Base-by-base conservation (phyloP, 2,329 filamentous ascomycete genomes). In the Colletotrichum spaethianum region DNA sequence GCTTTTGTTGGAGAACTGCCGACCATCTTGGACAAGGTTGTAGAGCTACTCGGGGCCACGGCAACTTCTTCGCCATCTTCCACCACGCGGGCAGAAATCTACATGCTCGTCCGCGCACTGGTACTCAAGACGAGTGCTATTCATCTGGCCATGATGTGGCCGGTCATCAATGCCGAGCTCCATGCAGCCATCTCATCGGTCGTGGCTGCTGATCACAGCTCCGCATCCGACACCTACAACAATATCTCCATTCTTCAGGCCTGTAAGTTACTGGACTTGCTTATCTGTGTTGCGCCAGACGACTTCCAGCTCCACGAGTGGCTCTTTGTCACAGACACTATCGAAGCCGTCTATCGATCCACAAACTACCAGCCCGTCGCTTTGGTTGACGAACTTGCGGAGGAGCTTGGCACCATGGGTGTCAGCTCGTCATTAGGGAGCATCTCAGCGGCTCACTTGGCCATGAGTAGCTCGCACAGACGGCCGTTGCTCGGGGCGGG, bases 291-390 rank as follows among this genome's bases (percentile, higher is more conserved):
- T 9, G 93, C 93, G 5, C 96, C 95, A 0, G 96, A 99, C 76
- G 96, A 99, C 80, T 99, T 98, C 83, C 96, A 98, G 81, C 89
- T 98, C n/a, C 93, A 97, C 78, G 94, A 98, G 84, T 99, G 96
- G 96, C 90, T 98, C 4, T 99, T 98, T 81, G 92, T 99, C 67
- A 97, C 95, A 1, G 96, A 99, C 82, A 98, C 96, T 18, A 95
- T 98, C 75, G 96, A 99, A 77, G 95, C 96, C 1, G 93, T 99
- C 42, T 97, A 99, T 82, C 91, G 93, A 16, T 92, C 94, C 0
- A 83, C 90, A 18, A 85, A 86, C 63, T 92, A 92, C 83, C 88
- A 91, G 72, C 89, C 94, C 1, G 85, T 93, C 3, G 94, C 94
- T 3, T 88, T 98, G 6, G 93, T 93, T 0, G 96, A 98, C 76